Percentiles rank a stretch among this genome's conserved stretches.
Evolutionary conservation across 202 grass and related monocot genomes (phyloP).

Genomic region (Bolboschoenoplectus hybrid): DNA sequence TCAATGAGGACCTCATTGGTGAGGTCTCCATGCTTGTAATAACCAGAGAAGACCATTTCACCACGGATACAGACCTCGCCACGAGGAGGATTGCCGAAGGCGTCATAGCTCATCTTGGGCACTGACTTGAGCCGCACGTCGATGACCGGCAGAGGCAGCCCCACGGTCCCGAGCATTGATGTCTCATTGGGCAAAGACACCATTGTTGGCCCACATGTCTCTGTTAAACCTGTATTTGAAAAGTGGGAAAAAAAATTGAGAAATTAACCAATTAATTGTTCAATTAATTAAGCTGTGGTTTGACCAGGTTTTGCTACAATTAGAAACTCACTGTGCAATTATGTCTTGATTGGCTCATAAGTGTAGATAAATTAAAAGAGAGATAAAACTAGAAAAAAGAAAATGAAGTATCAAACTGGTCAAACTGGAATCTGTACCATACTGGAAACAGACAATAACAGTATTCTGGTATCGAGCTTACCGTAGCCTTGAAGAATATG

Average conservation of each 20-base stretch:
- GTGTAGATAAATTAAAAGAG: not conserved
- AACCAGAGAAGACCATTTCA: slow-evolving; percentile 78
- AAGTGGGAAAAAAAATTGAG: not conserved
- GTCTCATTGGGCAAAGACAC: slow-evolving; percentile 82
- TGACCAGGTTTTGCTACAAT: not conserved
- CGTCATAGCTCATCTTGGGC: slow-evolving; percentile 81
- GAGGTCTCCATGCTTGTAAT: slow-evolving; percentile 83
- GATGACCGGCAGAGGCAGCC: slow-evolving; percentile 74
- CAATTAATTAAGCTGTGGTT: not conserved
- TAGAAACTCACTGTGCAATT: not conserved
- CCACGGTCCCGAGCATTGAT: slow-evolving; percentile 84
- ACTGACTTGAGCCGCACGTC: slow-evolving; percentile 71
- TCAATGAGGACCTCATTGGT: slow-evolving; percentile 79
- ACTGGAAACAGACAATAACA: not conserved
- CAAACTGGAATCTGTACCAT: not conserved
- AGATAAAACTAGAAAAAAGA: not conserved
- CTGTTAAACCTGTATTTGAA: slow-evolving; percentile 66
- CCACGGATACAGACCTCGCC: slow-evolving; percentile 87
- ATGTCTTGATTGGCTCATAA: not conserved
- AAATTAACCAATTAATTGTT: not conserved
- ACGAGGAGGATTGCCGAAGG: slow-evolving; percentile 60
- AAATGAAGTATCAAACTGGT: not conserved
- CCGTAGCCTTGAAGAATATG: slow-evolving; percentile 95
- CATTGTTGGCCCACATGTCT: slow-evolving; percentile 76
- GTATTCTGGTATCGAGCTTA: slow-evolving; percentile 39